Evolutionary conservation across 805 yeast species (phyloP).

Genomic region (Sporopachydermia lactativora): DNA sequence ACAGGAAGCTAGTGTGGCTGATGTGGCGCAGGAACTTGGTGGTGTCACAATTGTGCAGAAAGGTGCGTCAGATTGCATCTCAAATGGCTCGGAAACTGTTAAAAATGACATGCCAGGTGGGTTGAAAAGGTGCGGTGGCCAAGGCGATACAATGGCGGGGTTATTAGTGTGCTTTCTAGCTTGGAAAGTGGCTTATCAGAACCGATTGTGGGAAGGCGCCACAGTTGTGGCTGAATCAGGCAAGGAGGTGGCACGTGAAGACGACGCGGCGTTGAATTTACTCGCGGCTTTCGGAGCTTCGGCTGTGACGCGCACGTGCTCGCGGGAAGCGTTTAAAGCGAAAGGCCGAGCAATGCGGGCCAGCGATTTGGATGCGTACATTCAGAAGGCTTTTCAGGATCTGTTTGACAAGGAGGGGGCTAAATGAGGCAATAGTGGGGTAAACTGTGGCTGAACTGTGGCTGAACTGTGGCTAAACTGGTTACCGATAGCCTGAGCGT

Average conservation of each 20-base stretch:
- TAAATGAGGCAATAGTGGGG: too few species aligned
- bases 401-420: slow-evolving; percentile 22
- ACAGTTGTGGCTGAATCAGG: slow-evolving; percentile 18
- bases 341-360: slow-evolving; percentile 78
- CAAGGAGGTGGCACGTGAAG: slow-evolving; percentile 21
- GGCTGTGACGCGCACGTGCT: slow-evolving; percentile 48
- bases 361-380: slow-evolving; percentile 55
- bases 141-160: slow-evolving; percentile 90
- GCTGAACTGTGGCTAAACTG: too few species aligned
- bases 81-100: slow-evolving; percentile 30
- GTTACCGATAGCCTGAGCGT: too few species aligned
- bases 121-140: slow-evolving; percentile 81
- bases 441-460: too few species aligned
- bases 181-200: slow-evolving; percentile 59
- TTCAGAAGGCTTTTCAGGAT: slow-evolving; percentile 48
- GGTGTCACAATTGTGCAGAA: slow-evolving; percentile 58
- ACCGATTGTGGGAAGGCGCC: slow-evolving; percentile 41
- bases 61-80: slow-evolving; percentile 55
- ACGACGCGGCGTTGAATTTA: slow-evolving; percentile 18
- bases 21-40: slow-evolving; percentile 23
- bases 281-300: slow-evolving; percentile 65
- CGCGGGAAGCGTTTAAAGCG: slow-evolving; percentile 45
- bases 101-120: slow-evolving; percentile 45
- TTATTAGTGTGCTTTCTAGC: slow-evolving; percentile 68
- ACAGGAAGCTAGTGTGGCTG: slow-evolving; percentile 9